These are phyloP conservation scores for Camelina hispida DNA, from an alignment of 345 rosid species.

Conservation along the genomic window DNA sequence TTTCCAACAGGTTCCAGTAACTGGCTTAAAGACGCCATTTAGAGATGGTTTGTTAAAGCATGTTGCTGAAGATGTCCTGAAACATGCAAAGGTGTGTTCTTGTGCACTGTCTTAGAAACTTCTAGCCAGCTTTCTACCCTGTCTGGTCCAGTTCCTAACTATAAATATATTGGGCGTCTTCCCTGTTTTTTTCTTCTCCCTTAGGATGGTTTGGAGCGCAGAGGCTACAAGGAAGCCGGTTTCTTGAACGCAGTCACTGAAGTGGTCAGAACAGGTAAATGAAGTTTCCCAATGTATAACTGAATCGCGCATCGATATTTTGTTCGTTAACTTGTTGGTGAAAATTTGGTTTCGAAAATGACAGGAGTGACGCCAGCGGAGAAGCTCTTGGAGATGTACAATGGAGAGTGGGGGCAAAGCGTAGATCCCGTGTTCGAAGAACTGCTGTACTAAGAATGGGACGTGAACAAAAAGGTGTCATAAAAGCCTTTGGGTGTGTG, in stretches of 20 bases:
- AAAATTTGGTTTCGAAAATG: constrained; percentile 14
- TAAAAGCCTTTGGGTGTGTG: constrained; percentile 4
- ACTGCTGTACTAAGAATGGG: constrained; percentile 55
- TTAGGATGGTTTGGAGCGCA: constrained; percentile 93
- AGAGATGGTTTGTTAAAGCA: constrained; percentile 80
- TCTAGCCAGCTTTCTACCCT: not conserved
- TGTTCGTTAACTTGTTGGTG: constrained; percentile 1
- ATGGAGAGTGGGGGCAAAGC: constrained; percentile 80
- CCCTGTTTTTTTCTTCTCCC: constrained; percentile 9
- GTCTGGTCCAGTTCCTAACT: constrained; percentile 11
- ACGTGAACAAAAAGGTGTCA: constrained; percentile 5
- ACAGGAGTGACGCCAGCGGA: constrained; percentile 91
- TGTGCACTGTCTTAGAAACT: constrained; percentile 1
- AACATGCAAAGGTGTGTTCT: constrained; percentile 75
- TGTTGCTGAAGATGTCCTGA: constrained; percentile 82
- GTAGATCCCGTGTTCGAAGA: constrained; percentile 87
- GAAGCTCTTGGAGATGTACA: constrained; percentile 78
- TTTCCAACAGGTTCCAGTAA: constrained; percentile 72
- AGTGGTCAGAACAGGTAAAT: constrained; percentile 89
- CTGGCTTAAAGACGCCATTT: constrained; percentile 89
- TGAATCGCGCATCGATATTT: not conserved
- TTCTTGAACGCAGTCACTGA: constrained; percentile 83
- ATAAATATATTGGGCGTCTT: not conserved
- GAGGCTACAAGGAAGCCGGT: constrained; percentile 91
- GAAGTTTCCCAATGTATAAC: not conserved